Base-by-base conservation (phyloP, 2,329 filamentous ascomycete species). In the Fusarium sp. region DNA sequence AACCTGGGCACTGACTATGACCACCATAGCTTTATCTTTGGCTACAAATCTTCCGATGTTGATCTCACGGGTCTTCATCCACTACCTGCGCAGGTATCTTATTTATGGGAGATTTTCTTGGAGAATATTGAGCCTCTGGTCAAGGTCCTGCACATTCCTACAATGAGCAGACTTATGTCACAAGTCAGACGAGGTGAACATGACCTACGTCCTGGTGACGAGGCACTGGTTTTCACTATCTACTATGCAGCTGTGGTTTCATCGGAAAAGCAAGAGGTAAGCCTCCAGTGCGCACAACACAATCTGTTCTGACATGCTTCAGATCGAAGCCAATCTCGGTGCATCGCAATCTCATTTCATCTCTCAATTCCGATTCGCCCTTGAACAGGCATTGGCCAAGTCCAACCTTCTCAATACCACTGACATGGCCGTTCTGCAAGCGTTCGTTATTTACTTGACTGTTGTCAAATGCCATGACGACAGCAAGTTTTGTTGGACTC, bases 401-500 rank as follows among this genome's bases (percentile, higher is more conserved):
- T 63, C 69, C n/a, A 72, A 72, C 20, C 57, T 71, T 23, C 64
- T 71, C 28, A 72, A 66, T 30, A 69, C 69, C 18, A 56, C 69
- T 4, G 50, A 63, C 30, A 71, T 71, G 61, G 68, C 68, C 2
- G 55, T 72, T 14, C 41, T 71, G 20, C 69, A 71, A 41, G 65
- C 69, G 4, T 69, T 71, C 48, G 65, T 59, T n/a, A 66, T 71
- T 13, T 72, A 54, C 12, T 45, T 71, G 7, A 72, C 68, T 10
- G 65, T 72, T 13, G 61, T 71, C 30, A 72, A 72, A 23, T 66
- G 68, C 7, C 68, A 71, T 28, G 68, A 71, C 18, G 68, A 72
- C 25, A 71, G 65, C 8, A 61, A 56, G 21, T 72, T 72, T 41
- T 61, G 60, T 37, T 71, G 69, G 69, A 71, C 68, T 4, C 46